phyloP scores from a whole-genome alignment of 805 yeast species.

The Debaryomyces castellii region DNA sequence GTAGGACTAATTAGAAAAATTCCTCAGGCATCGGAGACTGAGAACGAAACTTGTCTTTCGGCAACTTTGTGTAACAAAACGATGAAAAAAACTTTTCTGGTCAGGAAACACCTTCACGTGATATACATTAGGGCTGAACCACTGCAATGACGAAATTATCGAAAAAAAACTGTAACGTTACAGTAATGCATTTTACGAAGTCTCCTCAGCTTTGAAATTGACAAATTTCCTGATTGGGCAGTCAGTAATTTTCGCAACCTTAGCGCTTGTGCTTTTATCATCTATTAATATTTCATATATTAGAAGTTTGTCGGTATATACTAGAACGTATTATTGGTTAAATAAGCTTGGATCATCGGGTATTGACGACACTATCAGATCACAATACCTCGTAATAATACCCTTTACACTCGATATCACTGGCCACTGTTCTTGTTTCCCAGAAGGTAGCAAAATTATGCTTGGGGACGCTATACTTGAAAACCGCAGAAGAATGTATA shows the following conservation, averaged over 20 bases:
- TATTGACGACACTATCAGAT: not conserved
- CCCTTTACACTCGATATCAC: not conserved
- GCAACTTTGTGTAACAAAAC: not conserved
- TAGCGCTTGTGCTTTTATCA: not conserved
- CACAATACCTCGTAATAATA: not conserved
- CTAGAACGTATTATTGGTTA: not conserved
- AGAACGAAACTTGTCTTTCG: not conserved
- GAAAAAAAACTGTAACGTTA: not conserved
- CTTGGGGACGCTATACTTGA: not conserved
- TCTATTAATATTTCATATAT: not conserved
- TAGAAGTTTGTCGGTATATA: not conserved
- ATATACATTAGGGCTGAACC: not conserved
- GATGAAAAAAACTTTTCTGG: not conserved
- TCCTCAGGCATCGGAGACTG: not conserved
- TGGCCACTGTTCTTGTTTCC: not conserved
- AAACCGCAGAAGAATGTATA: constrained; percentile 1
- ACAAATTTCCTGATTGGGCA: not conserved
- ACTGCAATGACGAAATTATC: too few relatives aligned
- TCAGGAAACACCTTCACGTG: too few relatives aligned
- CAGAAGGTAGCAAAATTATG: not conserved
- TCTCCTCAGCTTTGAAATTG: not conserved
- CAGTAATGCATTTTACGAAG: not conserved
- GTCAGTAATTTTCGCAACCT: not conserved
- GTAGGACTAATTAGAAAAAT: not conserved
- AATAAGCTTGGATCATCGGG: not conserved